phyloP scores from a whole-genome alignment of 1,284 basidiomycete species.

The Sanghuangporus baumii region DNA sequence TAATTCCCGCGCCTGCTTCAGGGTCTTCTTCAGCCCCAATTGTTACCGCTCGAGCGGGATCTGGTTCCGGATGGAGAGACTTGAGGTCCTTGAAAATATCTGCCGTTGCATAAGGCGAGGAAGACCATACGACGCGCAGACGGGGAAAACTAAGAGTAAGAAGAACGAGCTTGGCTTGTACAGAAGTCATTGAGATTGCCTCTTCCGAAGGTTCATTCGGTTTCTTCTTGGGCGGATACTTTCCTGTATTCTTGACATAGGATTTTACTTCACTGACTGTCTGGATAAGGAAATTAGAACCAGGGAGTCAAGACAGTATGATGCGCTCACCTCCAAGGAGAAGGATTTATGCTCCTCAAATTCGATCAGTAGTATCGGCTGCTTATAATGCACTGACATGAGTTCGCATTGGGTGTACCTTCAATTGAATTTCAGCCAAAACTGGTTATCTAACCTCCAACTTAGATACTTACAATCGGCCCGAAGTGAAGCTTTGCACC shows the following conservation, averaged over 20 bases:
- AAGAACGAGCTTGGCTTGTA: constrained; percentile 89
- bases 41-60: constrained; percentile 66
- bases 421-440: neutral
- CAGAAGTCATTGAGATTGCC: constrained; percentile 37
- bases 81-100: constrained; percentile 95
- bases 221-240: constrained; percentile 52
- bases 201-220: constrained; percentile 35
- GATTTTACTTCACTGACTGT: constrained; percentile 56
- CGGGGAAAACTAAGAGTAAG: constrained; percentile 88
- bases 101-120: constrained; percentile 88
- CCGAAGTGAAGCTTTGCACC: constrained; percentile 88
- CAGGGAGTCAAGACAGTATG: neutral
- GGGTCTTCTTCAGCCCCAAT: constrained; percentile 77
- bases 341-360: constrained; percentile 98
- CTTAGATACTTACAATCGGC: constrained; percentile 70
- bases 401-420: constrained; percentile 97
- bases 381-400: constrained; percentile 95
- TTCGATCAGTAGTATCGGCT: constrained; percentile 93
- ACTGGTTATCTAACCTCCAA: neutral
- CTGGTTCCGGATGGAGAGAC: constrained; percentile 77
- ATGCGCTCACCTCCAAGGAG: constrained; percentile 63
- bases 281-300: constrained; percentile 28
- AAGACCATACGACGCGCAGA: constrained; percentile 94
- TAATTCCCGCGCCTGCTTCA: constrained; percentile 59
- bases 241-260: constrained; percentile 50